A percentile compares a stretch with the other conserved stretches of the same genome.
phyloP scores from a whole-genome alignment of 805 yeast species.

The baker's yeast (Saccharomyces cerevisiae) region DNA sequence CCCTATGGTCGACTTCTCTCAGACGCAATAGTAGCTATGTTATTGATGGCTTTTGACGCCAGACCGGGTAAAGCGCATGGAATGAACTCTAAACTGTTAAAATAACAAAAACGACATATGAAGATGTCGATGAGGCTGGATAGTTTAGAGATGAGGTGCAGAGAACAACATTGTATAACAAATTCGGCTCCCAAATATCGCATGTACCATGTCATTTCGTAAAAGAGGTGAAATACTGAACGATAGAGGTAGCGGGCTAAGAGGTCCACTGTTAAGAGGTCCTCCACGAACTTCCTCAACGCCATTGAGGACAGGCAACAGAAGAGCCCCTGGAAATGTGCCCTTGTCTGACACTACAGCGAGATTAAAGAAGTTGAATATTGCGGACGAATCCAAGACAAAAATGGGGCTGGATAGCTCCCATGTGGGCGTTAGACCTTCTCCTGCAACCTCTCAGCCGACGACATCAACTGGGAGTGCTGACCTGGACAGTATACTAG shows the following conservation, averaged over 20 bases:
- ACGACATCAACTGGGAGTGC: slow-evolving; percentile 73
- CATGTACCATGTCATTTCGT: slow-evolving; percentile 44
- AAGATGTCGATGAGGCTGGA: not conserved
- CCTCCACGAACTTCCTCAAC: not conserved
- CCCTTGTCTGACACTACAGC: not conserved
- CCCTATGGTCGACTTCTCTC: not conserved
- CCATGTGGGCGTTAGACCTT: slow-evolving; percentile 65
- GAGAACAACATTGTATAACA: not conserved
- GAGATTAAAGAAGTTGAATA: not conserved
- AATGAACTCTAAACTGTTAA: not conserved
- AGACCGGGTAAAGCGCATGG: not conserved
- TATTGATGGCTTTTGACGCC: not conserved
- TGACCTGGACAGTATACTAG: slow-evolving; percentile 65
- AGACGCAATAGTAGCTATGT: not conserved
- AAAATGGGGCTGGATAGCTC: slow-evolving; percentile 1
- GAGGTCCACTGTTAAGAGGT: not conserved
- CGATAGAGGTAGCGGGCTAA: slow-evolving; percentile 5
- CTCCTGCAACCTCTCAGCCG: slow-evolving; percentile 61
- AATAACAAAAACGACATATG: not conserved
- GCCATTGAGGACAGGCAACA: slow-evolving; percentile 9
- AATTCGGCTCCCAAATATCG: not conserved
- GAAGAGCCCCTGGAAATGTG: not conserved
- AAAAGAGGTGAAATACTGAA: slow-evolving; percentile 44
- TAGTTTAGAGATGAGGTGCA: not conserved
- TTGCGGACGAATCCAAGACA: not conserved